Base-by-base conservation (phyloP, 108 stramenopile genomes). In the Pseudonitzschia multiseries region DNA sequence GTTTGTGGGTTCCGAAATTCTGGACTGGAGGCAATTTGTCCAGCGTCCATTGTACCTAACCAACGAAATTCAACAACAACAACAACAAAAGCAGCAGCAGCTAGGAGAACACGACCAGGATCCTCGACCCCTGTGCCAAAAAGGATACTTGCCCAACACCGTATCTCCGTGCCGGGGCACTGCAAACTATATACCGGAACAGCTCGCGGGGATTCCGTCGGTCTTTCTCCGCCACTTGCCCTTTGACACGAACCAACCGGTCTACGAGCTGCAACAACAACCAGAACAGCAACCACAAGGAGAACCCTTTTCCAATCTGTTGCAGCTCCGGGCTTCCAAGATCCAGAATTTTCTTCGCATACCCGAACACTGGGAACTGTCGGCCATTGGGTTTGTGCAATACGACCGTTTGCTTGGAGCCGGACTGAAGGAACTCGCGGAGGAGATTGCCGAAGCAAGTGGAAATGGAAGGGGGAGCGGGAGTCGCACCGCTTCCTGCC, bases 11-110 rank as follows among this genome's bases (percentile, higher is more conserved):
- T 24, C 46, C 44, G 21, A 4, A 27, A 1, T 36, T 1, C 26
- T 78, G 26, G 65, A 71, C 57, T 78, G 77, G 77, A 57, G 59
- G 46, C 60, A 60, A 12, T 78, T 78, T 26, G 71, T 78, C n/a
- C 20, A 26, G 24, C 52, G 41, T 0, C 70, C 70, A 10, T 20
- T 78, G 66, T 57, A 41, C 31, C 40, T 78, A 18, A 60, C 40
- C n/a, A 15, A 6, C 4, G 40, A 40, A 8, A 2, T 2, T 4
- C 22, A 21, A 24, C 22, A 21, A 8, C 21, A 24, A 1, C 22
- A 21, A 24, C 22, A 21, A 20, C 2, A 9, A 20, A 56, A 24
- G 24, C 46, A 14, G 13, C 46, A 48, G 2, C 17, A 48, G 18
- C 46, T 8, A 14, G 9, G 13, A 48, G 13, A 18, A 2, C 14